These are phyloP conservation scores for Puya raimondii DNA, from an alignment of 176 grass and related monocot species.

Conservation along the genomic window DNA sequence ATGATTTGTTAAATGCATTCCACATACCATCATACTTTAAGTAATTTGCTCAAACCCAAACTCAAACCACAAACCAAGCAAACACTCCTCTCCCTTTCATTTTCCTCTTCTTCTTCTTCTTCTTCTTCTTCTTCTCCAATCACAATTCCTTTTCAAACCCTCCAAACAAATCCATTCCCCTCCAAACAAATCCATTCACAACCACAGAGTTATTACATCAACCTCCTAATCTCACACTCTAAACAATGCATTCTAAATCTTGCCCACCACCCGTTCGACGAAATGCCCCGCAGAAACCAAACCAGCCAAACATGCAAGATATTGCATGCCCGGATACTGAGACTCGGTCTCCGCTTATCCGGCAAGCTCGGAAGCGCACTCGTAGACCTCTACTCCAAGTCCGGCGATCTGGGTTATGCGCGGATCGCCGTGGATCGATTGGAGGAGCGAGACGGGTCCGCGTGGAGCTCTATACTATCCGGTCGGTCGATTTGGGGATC, in stretches of 20 bases:
- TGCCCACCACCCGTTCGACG: conserved; percentile 28
- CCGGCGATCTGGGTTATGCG: conserved; percentile 23
- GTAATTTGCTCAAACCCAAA: neutral
- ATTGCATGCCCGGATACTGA: conserved; percentile 30
- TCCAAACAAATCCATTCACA: neutral
- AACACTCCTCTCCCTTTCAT: neutral
- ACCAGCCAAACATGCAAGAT: conserved; percentile 24
- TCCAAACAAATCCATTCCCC: neutral
- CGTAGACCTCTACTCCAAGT: conserved; percentile 44
- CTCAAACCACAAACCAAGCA: neutral
- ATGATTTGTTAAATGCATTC: neutral
- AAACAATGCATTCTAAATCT: conserved; percentile 8
- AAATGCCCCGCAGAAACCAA: neutral
- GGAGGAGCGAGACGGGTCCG: conserved; percentile 2
- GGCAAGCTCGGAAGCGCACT: conserved; percentile 26
- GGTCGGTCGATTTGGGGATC: conserved; percentile 25
- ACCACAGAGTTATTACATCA: conserved; percentile 10
- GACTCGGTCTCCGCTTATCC: conserved; percentile 17
- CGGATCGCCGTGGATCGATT: conserved; percentile 20
- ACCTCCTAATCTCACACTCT: conserved; percentile 26
- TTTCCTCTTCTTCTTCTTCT: neutral
- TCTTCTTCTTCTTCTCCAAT: conserved; percentile 4
- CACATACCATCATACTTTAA: neutral
- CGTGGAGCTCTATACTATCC: conserved; percentile 37
- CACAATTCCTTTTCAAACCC: neutral